phyloP scores from a whole-genome alignment of 2,329 filamentous ascomycete species.

The Scolecobasidium constrictum region DNA sequence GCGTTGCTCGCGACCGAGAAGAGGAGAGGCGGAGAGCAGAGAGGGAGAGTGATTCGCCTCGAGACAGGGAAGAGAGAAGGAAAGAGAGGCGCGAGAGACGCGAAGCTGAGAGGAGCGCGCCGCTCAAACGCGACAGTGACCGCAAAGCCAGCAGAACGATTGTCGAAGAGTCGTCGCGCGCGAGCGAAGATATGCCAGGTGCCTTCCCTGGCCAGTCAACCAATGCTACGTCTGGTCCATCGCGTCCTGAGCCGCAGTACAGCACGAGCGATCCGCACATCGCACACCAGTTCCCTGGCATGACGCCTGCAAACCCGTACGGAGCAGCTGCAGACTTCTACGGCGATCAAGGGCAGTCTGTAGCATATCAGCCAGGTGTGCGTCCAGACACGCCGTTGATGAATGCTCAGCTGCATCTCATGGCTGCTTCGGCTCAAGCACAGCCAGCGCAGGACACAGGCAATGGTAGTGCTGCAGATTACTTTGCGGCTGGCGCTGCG shows the following conservation, averaged over 20 bases:
- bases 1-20: slow-evolving; percentile 19
- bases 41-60: slow-evolving; percentile 12
- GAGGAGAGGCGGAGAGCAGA: slow-evolving; percentile 19
- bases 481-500: slow-evolving; percentile 26
- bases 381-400: slow-evolving; percentile 41
- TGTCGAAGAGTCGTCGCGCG: slow-evolving; percentile 8
- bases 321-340: slow-evolving; percentile 53
- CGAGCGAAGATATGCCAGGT: not conserved
- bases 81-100: slow-evolving; percentile 17
- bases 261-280: slow-evolving; percentile 35
- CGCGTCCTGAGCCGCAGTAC: slow-evolving; percentile 18
- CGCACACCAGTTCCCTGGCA: slow-evolving; percentile 48
- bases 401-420: slow-evolving; percentile 45
- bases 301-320: slow-evolving; percentile 36
- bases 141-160: slow-evolving; percentile 20
- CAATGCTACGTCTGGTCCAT: slow-evolving; percentile 18
- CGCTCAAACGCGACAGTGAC: slow-evolving; percentile 20
- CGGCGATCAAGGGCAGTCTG: slow-evolving; percentile 50
- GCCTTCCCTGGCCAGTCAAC: slow-evolving; percentile 7
- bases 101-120: slow-evolving; percentile 10
- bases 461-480: slow-evolving; percentile 47
- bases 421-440: slow-evolving; percentile 37
- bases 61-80: slow-evolving; percentile 21
- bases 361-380: slow-evolving; percentile 48
- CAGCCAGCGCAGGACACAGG: slow-evolving; percentile 51